These are phyloP conservation scores for Umbelopsis vinacea DNA, from an alignment of 192 early-diverging fungal genomes.

Conservation along the genomic window DNA sequence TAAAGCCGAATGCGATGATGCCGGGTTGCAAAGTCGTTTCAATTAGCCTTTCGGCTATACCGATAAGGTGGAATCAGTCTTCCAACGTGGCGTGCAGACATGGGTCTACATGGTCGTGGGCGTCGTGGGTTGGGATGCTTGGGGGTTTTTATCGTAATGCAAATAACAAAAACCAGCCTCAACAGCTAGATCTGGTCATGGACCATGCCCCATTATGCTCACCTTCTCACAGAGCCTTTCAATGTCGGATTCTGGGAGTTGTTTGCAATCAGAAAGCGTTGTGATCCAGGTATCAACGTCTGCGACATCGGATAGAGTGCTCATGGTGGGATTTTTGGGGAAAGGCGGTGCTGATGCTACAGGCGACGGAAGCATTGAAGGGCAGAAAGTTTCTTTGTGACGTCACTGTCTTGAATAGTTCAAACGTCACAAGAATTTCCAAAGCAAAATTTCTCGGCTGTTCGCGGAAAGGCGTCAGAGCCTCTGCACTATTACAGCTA, in stretches of 20 bases:
- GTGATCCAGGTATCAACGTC: conserved; percentile 94
- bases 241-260: conserved; percentile 90
- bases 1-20: not conserved
- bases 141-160: not conserved
- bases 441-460: not conserved
- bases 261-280: conserved; percentile 92
- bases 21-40: not conserved
- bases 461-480: no score
- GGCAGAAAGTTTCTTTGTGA: not conserved
- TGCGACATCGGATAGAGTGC: conserved; percentile 53
- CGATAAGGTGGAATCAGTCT: not conserved
- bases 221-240: conserved; percentile 98
- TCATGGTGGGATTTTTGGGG: conserved; percentile 19
- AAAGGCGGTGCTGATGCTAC: conserved; percentile 10
- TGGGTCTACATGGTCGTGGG: not conserved
- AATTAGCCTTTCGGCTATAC: not conserved
- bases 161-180: conserved; percentile 22
- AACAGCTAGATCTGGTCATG: conserved; percentile 9
- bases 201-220: conserved; percentile 21
- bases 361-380: not conserved
- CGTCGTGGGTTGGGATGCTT: not conserved
- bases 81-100: no score
- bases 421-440: not conserved
- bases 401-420: not conserved
- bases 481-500: no score